A percentile compares a stretch with the other conserved stretches of the same genome.
phyloP scores from a whole-genome alignment of 345 rosid species.

The Sisymbrium irio region DNA sequence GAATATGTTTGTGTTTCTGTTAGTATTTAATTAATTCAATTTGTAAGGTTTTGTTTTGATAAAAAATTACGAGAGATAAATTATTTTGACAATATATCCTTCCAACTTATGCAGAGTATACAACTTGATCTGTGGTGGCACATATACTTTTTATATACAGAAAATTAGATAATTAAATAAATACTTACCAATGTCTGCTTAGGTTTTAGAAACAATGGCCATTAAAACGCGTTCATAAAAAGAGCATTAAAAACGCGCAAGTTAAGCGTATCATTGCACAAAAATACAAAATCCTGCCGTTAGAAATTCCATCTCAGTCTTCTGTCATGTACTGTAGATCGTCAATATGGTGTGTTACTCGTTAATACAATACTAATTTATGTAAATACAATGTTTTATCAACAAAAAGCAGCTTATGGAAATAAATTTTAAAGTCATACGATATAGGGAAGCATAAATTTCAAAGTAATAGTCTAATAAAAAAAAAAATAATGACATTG shows the following conservation, averaged over 20 bases:
- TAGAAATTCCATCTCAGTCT: neutral
- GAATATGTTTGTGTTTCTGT: too few species aligned
- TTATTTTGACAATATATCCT: too few species aligned
- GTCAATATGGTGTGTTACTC: conserved; percentile 1
- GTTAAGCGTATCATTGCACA: neutral
- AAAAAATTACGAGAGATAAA: too few species aligned
- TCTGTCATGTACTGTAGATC: neutral
- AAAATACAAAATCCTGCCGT: neutral
- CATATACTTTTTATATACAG: neutral
- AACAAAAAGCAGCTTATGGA: neutral
- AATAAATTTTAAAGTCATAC: neutral
- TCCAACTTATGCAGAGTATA: too few species aligned
- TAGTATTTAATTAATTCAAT: too few species aligned
- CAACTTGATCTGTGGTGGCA: neutral
- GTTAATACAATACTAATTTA: neutral
- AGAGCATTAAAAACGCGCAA: conserved; percentile 6
- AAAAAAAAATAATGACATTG: neutral
- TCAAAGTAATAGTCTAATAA: neutral
- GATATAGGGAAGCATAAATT: neutral
- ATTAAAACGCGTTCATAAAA: neutral
- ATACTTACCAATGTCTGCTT: neutral
- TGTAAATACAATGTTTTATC: neutral
- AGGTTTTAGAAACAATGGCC: neutral
- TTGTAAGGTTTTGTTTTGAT: too few species aligned
- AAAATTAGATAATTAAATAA: neutral